Conservation (phyloP, 2,329 filamentous ascomycete genomes). For the Diaporthe caulivora region DNA sequence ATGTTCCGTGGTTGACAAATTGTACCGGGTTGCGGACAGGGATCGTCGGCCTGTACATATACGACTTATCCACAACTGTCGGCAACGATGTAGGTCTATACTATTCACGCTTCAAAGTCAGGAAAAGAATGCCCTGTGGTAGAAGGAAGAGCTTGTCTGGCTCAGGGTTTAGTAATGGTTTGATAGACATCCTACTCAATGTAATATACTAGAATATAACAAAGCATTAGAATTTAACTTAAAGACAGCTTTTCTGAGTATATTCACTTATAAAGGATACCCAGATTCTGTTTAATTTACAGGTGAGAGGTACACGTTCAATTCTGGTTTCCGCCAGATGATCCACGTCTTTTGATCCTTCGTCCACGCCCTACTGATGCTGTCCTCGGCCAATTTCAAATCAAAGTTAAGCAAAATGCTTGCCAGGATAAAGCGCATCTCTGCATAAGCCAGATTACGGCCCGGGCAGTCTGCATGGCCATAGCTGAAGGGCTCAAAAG, state of each 20-base stretch:
- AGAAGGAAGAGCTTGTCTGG: too few species aligned
- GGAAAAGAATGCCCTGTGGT: too few species aligned
- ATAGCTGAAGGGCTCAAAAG: background rate
- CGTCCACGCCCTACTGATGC: background rate
- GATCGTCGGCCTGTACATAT: background rate
- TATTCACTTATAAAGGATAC: too few species aligned
- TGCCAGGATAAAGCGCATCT: slow-evolving; percentile 2
- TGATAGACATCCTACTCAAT: too few species aligned
- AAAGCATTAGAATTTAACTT: too few species aligned
- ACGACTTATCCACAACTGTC: background rate
- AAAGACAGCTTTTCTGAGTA: too few species aligned
- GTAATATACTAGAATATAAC: too few species aligned
- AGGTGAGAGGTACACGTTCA: background rate
- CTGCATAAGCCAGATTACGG: slow-evolving; percentile 17
- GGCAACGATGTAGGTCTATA: background rate
- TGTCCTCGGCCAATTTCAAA: background rate
- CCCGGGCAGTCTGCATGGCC: background rate
- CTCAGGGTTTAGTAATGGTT: too few species aligned
- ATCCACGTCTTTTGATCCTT: background rate
- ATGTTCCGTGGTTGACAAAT: background rate
- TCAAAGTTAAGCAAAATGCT: slow-evolving; percentile 8
- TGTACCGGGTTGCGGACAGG: background rate
- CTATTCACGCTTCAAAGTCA: background rate
- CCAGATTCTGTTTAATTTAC: background rate
- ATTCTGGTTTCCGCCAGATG: background rate